Evolutionary conservation across 1,284 basidiomycete species (phyloP).

Genomic region (Blastosporella zonata): DNA sequence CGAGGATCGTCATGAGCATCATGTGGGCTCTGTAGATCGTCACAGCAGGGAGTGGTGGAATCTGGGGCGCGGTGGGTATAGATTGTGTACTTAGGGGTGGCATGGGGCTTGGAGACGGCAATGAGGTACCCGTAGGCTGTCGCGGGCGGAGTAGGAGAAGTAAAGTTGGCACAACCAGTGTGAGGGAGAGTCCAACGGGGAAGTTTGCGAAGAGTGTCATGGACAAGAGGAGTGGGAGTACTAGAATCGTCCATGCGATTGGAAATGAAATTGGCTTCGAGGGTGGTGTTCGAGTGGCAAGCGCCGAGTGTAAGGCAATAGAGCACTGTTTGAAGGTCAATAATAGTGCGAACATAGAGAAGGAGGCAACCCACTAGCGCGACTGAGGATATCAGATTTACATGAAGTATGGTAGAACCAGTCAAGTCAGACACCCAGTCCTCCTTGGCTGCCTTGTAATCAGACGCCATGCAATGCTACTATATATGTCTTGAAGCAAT

Average conservation of each 20-base stretch:
- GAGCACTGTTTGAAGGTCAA: constrained; percentile 51
- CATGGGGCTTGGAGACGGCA: constrained; percentile 41
- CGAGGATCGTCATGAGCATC: constrained; percentile 90
- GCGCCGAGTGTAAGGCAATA: constrained; percentile 63
- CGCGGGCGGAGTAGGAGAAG: constrained; percentile 41
- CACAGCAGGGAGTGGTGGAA: constrained; percentile 63
- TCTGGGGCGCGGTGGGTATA: constrained; percentile 14
- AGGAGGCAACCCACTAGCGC: constrained; percentile 58
- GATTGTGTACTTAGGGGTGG: constrained; percentile 19
- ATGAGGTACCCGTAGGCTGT: constrained; percentile 43
- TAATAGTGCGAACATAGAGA: not conserved
- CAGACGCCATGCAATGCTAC: constrained; percentile 19
- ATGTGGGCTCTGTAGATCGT: constrained; percentile 93
- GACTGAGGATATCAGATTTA: constrained; percentile 73
- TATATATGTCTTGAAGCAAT: not conserved
- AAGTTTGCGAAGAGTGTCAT: constrained; percentile 72
- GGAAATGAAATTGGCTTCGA: constrained; percentile 39
- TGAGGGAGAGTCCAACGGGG: constrained; percentile 51
- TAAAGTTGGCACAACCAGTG: constrained; percentile 44
- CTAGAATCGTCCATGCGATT: constrained; percentile 64
- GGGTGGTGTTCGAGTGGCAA: constrained; percentile 46
- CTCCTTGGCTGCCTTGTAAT: constrained; percentile 85
- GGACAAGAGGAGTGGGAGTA: constrained; percentile 74
- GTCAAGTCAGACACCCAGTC: constrained; percentile 81
- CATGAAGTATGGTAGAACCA: constrained; percentile 73